phyloP scores from a whole-genome alignment of 768 basidiomycete species.

The Tremella fuciformis region DNA sequence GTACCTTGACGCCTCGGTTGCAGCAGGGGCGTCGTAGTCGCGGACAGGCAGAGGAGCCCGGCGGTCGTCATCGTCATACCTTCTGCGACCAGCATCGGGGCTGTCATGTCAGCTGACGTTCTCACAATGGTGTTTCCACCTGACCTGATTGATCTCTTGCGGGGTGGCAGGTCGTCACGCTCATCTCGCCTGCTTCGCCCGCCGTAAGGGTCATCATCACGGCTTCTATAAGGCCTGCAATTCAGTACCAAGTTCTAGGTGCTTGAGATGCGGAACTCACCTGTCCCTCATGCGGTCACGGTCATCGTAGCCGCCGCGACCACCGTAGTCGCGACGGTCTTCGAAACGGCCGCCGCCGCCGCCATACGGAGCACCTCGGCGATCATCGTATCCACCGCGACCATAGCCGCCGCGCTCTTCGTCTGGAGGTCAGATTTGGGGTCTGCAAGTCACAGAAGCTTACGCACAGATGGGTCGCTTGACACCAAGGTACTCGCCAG shows the following conservation, averaged over 20 bases:
- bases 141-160: constrained; percentile 43
- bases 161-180: constrained; percentile 16
- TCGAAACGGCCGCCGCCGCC: constrained; percentile 25
- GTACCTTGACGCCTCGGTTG: constrained; percentile 34
- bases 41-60: constrained; percentile 29
- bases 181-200: constrained; percentile 40
- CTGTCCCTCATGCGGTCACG: constrained; percentile 27
- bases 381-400: constrained; percentile 20
- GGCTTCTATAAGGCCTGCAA: constrained; percentile 17
- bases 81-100: constrained; percentile 28
- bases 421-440: constrained; percentile 12
- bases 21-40: constrained; percentile 40
- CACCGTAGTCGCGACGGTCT: constrained; percentile 30
- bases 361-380: constrained; percentile 13
- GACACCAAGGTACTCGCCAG: constrained; percentile 96
- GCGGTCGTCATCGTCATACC: constrained; percentile 45
- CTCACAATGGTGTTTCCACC: background rate
- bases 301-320: constrained; percentile 33
- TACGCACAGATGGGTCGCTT: constrained; percentile 36
- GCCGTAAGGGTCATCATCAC: constrained; percentile 43
- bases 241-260: too few relatives aligned
- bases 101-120: constrained; percentile 4
- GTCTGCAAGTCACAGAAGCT: background rate
- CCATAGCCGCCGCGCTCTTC: constrained; percentile 22
- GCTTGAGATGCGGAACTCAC: constrained; percentile 5